Evolutionary conservation across 768 basidiomycete species (phyloP).

Genomic region (Lactifluus pinguis): DNA sequence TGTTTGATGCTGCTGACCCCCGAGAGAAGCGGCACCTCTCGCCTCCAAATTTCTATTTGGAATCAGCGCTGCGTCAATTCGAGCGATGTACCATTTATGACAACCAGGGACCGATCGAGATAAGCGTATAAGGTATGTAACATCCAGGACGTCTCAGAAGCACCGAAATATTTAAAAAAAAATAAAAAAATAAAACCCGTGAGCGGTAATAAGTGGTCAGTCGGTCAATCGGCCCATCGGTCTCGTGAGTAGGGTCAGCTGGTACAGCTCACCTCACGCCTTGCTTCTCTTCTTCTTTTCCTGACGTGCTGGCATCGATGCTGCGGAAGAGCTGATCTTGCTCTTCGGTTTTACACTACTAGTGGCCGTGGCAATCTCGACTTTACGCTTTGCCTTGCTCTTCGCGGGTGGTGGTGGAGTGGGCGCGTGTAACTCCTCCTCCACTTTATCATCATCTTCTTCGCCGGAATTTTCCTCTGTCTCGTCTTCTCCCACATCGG

Average conservation of each 20-base stretch:
- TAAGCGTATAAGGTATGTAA: conserved; percentile 18
- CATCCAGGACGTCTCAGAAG: conserved; percentile 8
- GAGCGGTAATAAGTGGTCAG: neutral
- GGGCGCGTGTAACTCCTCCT: conserved; percentile 27
- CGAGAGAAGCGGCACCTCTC: neutral
- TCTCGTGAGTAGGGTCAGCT: conserved; percentile 13
- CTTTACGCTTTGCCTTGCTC: conserved; percentile 20
- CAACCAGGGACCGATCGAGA: conserved; percentile 15
- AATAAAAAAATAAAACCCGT: neutral
- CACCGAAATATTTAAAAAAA: conserved; percentile 1
- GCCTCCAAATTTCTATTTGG: conserved; percentile 1
- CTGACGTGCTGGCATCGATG: conserved; percentile 19
- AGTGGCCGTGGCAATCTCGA: conserved; percentile 1
- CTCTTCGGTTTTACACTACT: conserved; percentile 5
- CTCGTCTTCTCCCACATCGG: conserved; percentile 9
- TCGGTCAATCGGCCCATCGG: neutral
- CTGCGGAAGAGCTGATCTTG: conserved; percentile 2
- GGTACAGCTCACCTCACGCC: conserved; percentile 26
- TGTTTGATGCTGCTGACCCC: neutral
- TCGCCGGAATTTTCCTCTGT: conserved; percentile 18
- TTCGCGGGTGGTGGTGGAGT: conserved; percentile 23
- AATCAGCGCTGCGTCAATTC: conserved; percentile 4
- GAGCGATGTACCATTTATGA: conserved; percentile 2
- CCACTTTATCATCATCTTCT: conserved; percentile 30
- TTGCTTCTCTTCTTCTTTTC: conserved; percentile 39